Conservation (phyloP, 1,284 basidiomycete genomes). For the Ganoderma sinense region DNA sequence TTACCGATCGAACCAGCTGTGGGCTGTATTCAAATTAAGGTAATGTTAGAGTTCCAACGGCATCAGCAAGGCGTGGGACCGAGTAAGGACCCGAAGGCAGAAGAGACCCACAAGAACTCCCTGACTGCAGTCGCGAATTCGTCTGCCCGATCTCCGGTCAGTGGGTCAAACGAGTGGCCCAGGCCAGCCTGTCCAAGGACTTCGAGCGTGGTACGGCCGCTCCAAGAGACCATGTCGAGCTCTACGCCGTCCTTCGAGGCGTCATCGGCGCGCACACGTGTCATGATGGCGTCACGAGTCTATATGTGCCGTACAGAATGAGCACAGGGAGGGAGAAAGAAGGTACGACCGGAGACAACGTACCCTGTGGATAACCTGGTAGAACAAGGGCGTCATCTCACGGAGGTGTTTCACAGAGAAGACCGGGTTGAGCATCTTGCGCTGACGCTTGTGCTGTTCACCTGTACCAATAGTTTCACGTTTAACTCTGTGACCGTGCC, state of each 20-base stretch:
- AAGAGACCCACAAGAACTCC: conserved; percentile 35
- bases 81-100: not conserved
- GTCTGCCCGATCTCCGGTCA: conserved; percentile 30
- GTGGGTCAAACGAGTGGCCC: conserved; percentile 33
- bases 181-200: conserved; percentile 32
- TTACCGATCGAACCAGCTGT: conserved; percentile 18
- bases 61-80: not conserved
- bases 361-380: conserved; percentile 25
- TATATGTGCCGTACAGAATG: not conserved
- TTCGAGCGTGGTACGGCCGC: conserved; percentile 32
- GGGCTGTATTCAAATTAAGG: conserved; percentile 18
- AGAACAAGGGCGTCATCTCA: conserved; percentile 28
- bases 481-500: not conserved
- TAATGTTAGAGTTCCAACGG: too few species aligned
- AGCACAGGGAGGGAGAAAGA: not conserved
- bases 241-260: conserved; percentile 16
- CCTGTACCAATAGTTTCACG: conserved; percentile 24
- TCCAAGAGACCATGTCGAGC: conserved; percentile 33
- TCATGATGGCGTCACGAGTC: conserved; percentile 28
- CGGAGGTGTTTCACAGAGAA: conserved; percentile 33
- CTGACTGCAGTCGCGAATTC: conserved; percentile 37
- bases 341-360: not conserved
- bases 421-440: conserved; percentile 34
- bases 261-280: conserved; percentile 13
- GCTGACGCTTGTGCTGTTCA: conserved; percentile 30